Conservation (phyloP, 1,139 yeast species). For the Sugiyamaella paludigena region DNA sequence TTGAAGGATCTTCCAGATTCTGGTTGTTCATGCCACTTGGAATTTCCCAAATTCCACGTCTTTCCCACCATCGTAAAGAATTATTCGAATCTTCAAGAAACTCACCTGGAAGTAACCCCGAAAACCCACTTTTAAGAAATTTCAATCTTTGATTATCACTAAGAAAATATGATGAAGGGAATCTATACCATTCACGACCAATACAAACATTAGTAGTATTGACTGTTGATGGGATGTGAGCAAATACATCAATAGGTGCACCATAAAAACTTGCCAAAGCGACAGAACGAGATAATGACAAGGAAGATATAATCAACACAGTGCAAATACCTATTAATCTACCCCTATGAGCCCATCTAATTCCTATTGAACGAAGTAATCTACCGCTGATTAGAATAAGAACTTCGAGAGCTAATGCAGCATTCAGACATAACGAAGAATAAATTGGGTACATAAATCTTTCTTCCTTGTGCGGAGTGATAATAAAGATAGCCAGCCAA, state of each 20-base stretch:
- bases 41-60: constrained; percentile 37
- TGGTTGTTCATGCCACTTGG: constrained; percentile 73
- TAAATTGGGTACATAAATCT: constrained; percentile 85
- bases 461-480: constrained; percentile 92
- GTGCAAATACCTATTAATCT: background rate
- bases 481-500: constrained; percentile 66
- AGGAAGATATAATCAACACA: constrained; percentile 15
- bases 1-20: constrained; percentile 46
- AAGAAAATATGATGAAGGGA: constrained; percentile 81
- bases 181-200: constrained; percentile 95
- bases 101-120: constrained; percentile 87
- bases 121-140: constrained; percentile 75
- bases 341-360: constrained; percentile 6
- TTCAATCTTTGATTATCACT: constrained; percentile 57
- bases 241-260: constrained; percentile 39
- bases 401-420: constrained; percentile 48
- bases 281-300: constrained; percentile 34
- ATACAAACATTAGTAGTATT: constrained; percentile 60
- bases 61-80: constrained; percentile 29
- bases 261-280: constrained; percentile 37
- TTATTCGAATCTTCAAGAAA: constrained; percentile 49
- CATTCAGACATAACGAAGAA: constrained; percentile 62
- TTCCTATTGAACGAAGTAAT: constrained; percentile 8
- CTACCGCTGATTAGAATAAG: constrained; percentile 31
- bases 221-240: constrained; percentile 18